Evolutionary conservation across 352 stramenopile genomes (phyloP).

Genomic region (Pilasporangium apinafurcum): DNA sequence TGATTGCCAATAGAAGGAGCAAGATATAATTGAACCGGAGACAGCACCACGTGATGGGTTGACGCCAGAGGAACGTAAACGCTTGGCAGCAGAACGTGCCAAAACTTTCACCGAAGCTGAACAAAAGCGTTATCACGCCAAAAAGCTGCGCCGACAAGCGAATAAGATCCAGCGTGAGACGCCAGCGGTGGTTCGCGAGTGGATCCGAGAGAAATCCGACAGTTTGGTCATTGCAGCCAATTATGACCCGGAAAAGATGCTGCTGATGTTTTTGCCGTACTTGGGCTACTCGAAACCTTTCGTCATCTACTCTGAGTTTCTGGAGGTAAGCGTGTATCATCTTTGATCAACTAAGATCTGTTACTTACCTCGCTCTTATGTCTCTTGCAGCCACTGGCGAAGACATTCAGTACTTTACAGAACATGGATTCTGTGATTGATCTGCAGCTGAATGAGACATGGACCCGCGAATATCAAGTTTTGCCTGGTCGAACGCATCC

Average conservation of each 20-base stretch:
- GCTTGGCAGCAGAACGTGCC: conserved; percentile 71
- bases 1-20: conserved; percentile 23
- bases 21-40: conserved; percentile 34
- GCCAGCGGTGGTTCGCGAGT: conserved; percentile 56
- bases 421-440: conserved; percentile 90
- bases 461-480: conserved; percentile 94
- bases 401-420: conserved; percentile 86
- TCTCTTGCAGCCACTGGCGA: conserved; percentile 75
- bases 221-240: conserved; percentile 88
- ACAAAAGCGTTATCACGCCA: conserved; percentile 68
- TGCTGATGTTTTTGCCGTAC: conserved; percentile 88
- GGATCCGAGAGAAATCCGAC: conserved; percentile 67
- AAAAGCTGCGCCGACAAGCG: conserved; percentile 57
- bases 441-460: conserved; percentile 93
- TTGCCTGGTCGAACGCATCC: conserved; percentile 92
- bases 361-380: not conserved
- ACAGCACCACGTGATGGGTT: conserved; percentile 46
- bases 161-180: conserved; percentile 80
- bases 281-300: conserved; percentile 90
- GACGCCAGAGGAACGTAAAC: conserved; percentile 48
- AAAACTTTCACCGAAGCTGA: conserved; percentile 79
- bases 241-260: conserved; percentile 84
- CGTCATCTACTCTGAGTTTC: conserved; percentile 94
- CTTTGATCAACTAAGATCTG: not conserved
- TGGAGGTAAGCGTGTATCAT: conserved; percentile 38